Evolutionary conservation across 345 rosid species (phyloP).

Genomic region (Salix suchowensis): DNA sequence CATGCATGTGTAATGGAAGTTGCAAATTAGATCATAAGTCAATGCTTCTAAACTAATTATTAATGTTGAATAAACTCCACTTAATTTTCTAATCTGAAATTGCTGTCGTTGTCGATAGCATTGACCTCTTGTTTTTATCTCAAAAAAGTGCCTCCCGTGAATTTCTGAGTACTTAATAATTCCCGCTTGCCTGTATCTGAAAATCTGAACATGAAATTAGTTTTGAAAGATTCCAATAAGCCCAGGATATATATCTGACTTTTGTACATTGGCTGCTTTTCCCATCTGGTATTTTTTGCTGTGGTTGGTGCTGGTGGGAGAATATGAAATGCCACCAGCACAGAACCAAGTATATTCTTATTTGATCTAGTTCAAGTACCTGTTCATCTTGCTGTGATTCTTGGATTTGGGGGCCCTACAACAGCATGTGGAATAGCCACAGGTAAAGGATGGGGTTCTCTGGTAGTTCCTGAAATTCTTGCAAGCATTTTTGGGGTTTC

Average conservation of each 20-base stretch:
- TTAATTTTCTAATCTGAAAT: background rate
- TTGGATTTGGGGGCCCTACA: slow-evolving; percentile 73
- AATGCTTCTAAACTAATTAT: background rate
- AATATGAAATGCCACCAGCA: slow-evolving; percentile 61
- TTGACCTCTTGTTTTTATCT: background rate
- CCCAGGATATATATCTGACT: background rate
- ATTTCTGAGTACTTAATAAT: background rate
- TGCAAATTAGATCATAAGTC: background rate
- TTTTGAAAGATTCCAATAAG: background rate
- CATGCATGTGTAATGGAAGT: background rate
- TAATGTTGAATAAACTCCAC: background rate
- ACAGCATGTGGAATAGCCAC: slow-evolving; percentile 88
- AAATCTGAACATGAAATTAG: background rate
- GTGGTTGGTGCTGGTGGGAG: slow-evolving; percentile 81
- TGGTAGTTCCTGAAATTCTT: slow-evolving; percentile 74
- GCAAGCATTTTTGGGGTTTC: slow-evolving; percentile 64
- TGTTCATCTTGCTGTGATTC: slow-evolving; percentile 50
- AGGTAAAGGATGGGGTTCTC: slow-evolving; percentile 67
- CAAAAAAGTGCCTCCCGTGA: background rate
- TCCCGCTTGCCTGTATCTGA: background rate
- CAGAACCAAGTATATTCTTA: slow-evolving; percentile 67
- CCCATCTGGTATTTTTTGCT: slow-evolving; percentile 48
- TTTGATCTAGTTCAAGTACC: slow-evolving; percentile 64
- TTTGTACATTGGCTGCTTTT: background rate
- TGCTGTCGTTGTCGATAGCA: background rate